A percentile compares a stretch with the other conserved stretches of the same genome.
Conservation (phyloP, 139 green algal genomes). For the Picochlorum sp. region DNA sequence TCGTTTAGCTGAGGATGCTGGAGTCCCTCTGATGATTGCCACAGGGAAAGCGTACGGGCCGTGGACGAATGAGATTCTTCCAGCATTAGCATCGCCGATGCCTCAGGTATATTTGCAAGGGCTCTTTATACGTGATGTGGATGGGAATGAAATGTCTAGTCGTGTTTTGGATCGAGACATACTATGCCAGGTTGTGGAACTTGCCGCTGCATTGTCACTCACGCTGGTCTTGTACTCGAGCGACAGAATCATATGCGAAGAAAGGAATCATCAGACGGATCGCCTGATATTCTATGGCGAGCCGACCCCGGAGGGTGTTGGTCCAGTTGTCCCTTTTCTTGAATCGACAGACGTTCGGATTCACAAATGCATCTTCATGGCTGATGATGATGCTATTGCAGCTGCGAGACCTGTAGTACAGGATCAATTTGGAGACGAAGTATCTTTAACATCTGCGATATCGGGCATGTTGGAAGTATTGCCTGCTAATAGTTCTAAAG, state of each 20-base stretch:
- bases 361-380: slow-evolving; percentile 70
- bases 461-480: slow-evolving; percentile 83
- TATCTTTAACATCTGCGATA: slow-evolving; percentile 56
- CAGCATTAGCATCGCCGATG: slow-evolving; percentile 9
- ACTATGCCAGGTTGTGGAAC: slow-evolving; percentile 33
- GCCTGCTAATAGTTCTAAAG: slow-evolving; percentile 61
- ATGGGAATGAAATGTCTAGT: slow-evolving; percentile 41
- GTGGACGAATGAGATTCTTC: slow-evolving; percentile 46
- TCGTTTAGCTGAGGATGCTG: slow-evolving; percentile 32
- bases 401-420: slow-evolving; percentile 16
- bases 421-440: slow-evolving; percentile 22
- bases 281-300: slow-evolving; percentile 67
- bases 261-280: slow-evolving; percentile 58
- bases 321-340: neutral
- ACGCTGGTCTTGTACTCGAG: slow-evolving; percentile 51
- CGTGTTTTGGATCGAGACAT: slow-evolving; percentile 39
- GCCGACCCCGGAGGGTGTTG: slow-evolving; percentile 44
- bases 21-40: slow-evolving; percentile 64
- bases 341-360: slow-evolving; percentile 15
- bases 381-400: slow-evolving; percentile 6
- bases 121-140: slow-evolving; percentile 43
- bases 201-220: slow-evolving; percentile 36
- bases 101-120: slow-evolving; percentile 42
- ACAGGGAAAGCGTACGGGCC: slow-evolving; percentile 72
- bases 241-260: slow-evolving; percentile 55